These are phyloP conservation scores for Hypericum perforatum DNA, from an alignment of 345 rosid species.

Conservation along the genomic window DNA sequence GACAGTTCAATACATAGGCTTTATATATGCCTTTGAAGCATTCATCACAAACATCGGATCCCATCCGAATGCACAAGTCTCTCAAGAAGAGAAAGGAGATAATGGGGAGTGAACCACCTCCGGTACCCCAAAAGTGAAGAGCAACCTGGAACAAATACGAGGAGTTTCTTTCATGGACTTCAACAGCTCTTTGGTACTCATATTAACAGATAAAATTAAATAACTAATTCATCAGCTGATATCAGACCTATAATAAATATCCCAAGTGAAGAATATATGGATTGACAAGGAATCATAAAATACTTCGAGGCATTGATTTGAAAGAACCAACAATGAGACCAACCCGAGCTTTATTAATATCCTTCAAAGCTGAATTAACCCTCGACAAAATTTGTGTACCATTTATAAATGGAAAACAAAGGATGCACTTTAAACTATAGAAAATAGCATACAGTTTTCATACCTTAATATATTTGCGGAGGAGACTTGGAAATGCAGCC, in stretches of 20 bases:
- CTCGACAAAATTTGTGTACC: not conserved
- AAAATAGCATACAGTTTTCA: conserved; percentile 1
- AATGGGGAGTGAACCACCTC: conserved; percentile 72
- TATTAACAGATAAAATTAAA: no score
- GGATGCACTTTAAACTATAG: conserved; percentile 1
- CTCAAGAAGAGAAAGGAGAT: conserved; percentile 77
- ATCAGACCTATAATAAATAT: no score
- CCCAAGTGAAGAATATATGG: no score
- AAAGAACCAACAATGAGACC: no score
- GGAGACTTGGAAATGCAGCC: conserved; percentile 74
- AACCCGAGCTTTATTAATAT: no score
- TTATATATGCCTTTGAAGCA: conserved; percentile 86
- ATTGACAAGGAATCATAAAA: no score
- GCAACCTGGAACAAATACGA: conserved; percentile 36
- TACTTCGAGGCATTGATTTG: no score
- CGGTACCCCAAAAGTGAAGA: conserved; percentile 98
- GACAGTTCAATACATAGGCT: conserved; percentile 84
- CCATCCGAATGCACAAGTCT: conserved; percentile 71
- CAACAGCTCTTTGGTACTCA: no score
- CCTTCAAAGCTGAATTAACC: no score
- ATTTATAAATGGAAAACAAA: not conserved
- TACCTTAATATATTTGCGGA: conserved; percentile 84
- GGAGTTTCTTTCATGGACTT: not conserved
- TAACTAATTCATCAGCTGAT: no score
- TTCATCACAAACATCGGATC: conserved; percentile 74